Percentiles rank a stretch among this genome's conserved stretches.
phyloP scores from a whole-genome alignment of 345 rosid species.

The Jatropha curcas region DNA sequence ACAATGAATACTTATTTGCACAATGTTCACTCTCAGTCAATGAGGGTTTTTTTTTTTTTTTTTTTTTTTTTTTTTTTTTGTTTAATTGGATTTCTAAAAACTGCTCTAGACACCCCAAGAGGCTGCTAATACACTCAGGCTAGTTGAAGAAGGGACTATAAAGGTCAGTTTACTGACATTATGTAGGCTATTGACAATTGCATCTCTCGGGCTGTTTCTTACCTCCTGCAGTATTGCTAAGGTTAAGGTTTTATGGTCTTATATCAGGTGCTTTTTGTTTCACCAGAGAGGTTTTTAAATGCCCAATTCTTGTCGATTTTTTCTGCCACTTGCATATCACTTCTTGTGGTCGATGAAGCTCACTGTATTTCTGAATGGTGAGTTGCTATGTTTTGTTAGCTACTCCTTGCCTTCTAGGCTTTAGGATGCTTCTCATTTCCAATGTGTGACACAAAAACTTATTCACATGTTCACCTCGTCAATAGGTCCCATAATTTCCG shows the following conservation, averaged over 20 bases:
- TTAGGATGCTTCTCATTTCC: not conserved
- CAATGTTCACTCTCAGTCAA: too few relatives aligned
- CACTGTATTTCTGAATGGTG: conserved; percentile 98
- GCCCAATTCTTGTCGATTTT: conserved; percentile 68
- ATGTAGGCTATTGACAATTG: not conserved
- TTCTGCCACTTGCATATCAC: conserved; percentile 55
- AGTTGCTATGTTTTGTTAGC: conserved; percentile 27
- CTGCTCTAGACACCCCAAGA: conserved; percentile 67
- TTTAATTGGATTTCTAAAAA: conserved; percentile 6
- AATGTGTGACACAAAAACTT: not conserved
- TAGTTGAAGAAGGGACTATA: conserved; percentile 63
- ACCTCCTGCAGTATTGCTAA: not conserved
- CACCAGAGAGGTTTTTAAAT: conserved; percentile 88
- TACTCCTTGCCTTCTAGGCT: conserved; percentile 1
- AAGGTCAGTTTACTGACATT: conserved; percentile 46
- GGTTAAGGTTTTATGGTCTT: conserved; percentile 17
- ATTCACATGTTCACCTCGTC: conserved; percentile 15
- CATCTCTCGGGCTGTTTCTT: not conserved
- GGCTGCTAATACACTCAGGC: conserved; percentile 64
- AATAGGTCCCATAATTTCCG: conserved; percentile 97
- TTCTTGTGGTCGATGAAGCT: conserved; percentile 96
- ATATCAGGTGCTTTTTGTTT: conserved; percentile 89
- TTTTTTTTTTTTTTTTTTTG: too few relatives aligned
- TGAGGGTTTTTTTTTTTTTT: too few relatives aligned
- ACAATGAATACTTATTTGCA: too few relatives aligned